Conservation (phyloP, 2,329 filamentous ascomycete genomes). For the Neurospora sp. region DNA sequence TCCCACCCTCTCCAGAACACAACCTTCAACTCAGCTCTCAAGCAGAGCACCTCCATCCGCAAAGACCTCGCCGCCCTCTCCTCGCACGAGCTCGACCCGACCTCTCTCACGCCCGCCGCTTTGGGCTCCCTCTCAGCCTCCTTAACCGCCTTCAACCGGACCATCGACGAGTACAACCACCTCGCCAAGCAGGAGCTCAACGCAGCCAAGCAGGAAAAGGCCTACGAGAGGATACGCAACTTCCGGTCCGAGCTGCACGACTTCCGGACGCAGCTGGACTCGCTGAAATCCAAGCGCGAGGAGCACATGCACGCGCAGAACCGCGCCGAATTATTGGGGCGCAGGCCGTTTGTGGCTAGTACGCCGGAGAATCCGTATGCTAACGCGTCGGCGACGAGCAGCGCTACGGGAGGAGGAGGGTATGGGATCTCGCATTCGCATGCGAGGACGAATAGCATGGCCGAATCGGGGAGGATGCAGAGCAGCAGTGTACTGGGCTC, state of each 20-base stretch:
- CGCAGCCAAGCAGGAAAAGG: conserved; percentile 84
- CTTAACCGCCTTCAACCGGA: conserved; percentile 65
- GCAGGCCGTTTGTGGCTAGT: conserved; percentile 68
- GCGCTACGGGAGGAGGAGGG: conserved; percentile 9
- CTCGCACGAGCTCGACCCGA: conserved; percentile 27
- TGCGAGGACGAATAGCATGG: conserved; percentile 33
- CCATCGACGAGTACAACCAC: conserved; percentile 82
- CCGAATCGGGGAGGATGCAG: conserved; percentile 14
- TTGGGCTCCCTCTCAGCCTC: conserved; percentile 64
- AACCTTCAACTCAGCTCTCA: conserved; percentile 77
- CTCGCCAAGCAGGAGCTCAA: conserved; percentile 85
- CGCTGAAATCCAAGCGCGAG: conserved; percentile 67
- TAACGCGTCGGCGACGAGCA: conserved; percentile 18
- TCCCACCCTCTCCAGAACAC: conserved; percentile 50
- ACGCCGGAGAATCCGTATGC: conserved; percentile 85
- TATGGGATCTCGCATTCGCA: conserved; percentile 23
- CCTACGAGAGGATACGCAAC: conserved; percentile 71
- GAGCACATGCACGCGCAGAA: conserved; percentile 58
- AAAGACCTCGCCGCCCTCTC: conserved; percentile 65
- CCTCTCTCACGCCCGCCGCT: conserved; percentile 44
- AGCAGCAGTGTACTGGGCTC: conserved; percentile 30
- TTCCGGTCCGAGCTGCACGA: conserved; percentile 77
- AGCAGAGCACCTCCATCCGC: conserved; percentile 73
- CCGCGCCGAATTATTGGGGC: conserved; percentile 72
- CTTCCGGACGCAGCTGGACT: conserved; percentile 68